Base-by-base conservation (phyloP, 345 rosid genomes). In the Citrus cavaleriei region DNA sequence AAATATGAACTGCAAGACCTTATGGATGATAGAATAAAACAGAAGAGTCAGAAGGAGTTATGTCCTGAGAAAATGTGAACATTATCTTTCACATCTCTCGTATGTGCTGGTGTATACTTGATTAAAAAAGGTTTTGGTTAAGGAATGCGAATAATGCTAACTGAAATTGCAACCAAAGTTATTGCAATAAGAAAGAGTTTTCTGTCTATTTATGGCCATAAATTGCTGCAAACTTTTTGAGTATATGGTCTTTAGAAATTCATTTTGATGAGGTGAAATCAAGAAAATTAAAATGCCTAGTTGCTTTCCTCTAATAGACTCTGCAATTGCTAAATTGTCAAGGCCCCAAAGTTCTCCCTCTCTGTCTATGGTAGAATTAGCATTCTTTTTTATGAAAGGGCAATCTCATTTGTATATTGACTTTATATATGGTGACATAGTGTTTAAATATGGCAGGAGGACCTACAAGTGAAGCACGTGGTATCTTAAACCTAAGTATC, bases 401-500 rank as follows among this genome's bases (percentile, higher is more conserved):
- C 42, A 55, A 35, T 59, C 80, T 30, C 57, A 54, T 54, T 4
- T 54, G 58, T 51, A 60, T 73, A 12, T 19, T 65, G 79, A 78
- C 10, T 58, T 75, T 74, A 13, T 37, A 5, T 24, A 55, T 28
- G 32, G 49, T 73, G 60, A 19, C 10, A 70, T n/a, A 7, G 60
- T 55, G 37, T 65, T 40, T 54, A 25, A 70, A 71, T 49, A 69
- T 65, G 78, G 72, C 91, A 96, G 99, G 99, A 77, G 99, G 99
- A 38, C 99, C 99, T 71, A 94, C 99, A 24, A 19, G 81, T 81
- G 99, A 96, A 82, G 81, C 97, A 63, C 94, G 78, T 51, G 98
- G 97, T 79, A 86, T 83, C 46, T 83, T 95, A 83, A 88, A 91
- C 82, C 83, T 89, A 68, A 90, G 90, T 79, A 81, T 91, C 84